Conservation (phyloP, 2,329 filamentous ascomycete genomes). For the Penicillium hesseltinei region DNA sequence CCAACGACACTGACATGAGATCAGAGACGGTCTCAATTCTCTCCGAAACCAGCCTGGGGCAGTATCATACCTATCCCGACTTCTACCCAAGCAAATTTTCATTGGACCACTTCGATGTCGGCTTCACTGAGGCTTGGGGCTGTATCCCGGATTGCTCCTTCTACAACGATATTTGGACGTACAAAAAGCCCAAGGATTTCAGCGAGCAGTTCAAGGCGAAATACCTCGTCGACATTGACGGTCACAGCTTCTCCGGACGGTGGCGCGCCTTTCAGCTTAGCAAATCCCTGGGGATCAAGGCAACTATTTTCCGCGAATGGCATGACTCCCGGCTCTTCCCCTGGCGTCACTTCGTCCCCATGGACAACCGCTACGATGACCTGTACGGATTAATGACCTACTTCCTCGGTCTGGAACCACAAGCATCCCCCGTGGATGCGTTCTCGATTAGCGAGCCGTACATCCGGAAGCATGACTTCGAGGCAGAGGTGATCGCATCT, state of each 20-base stretch:
- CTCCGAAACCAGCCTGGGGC: slow-evolving; percentile 21
- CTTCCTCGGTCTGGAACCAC: slow-evolving; percentile 45
- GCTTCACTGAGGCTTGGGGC: slow-evolving; percentile 35
- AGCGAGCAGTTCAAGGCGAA: slow-evolving; percentile 37
- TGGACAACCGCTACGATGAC: slow-evolving; percentile 53
- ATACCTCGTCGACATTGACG: slow-evolving; percentile 41
- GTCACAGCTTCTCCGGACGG: slow-evolving; percentile 42
- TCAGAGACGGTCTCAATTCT: slow-evolving; percentile 27
- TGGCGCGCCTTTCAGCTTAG: slow-evolving; percentile 47
- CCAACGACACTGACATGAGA: slow-evolving; percentile 36
- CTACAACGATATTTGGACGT: slow-evolving; percentile 27
- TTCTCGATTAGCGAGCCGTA: slow-evolving; percentile 18
- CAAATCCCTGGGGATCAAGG: slow-evolving; percentile 52
- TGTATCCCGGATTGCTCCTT: slow-evolving; percentile 41
- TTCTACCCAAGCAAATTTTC: slow-evolving; percentile 28
- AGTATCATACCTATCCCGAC: slow-evolving; percentile 6
- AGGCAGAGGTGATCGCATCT: slow-evolving; percentile 35
- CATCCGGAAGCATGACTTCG: slow-evolving; percentile 32
- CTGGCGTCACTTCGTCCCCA: slow-evolving; percentile 54
- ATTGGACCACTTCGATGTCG: slow-evolving; percentile 37
- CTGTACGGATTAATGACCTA: slow-evolving; percentile 52
- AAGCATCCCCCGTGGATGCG: slow-evolving; percentile 5
- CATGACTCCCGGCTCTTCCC: slow-evolving; percentile 52
- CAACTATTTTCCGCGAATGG: slow-evolving; percentile 56
- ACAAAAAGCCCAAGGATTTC: slow-evolving; percentile 30